Conservation (phyloP, 495 filamentous ascomycete species). For the Durotheca rogersii region DNA sequence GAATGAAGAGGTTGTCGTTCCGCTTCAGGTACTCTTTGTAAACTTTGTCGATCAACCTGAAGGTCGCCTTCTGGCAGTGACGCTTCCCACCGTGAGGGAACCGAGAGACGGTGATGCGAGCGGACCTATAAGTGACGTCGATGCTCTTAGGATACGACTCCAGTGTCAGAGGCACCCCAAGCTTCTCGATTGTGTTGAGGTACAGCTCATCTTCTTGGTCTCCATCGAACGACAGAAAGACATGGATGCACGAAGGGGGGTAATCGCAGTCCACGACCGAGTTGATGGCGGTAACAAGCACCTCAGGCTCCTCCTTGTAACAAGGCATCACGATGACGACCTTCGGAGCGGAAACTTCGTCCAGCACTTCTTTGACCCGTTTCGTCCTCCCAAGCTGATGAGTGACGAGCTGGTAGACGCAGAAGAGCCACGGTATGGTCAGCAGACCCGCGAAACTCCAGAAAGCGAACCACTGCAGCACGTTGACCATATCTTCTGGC, state of each 20-base stretch:
- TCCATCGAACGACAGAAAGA: slow-evolving; percentile 96
- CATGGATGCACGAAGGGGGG: slow-evolving; percentile 87
- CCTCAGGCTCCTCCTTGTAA: slow-evolving; percentile 86
- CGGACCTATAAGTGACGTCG: slow-evolving; percentile 79
- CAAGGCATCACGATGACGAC: slow-evolving; percentile 97
- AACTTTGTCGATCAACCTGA: slow-evolving; percentile 90
- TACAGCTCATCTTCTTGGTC: slow-evolving; percentile 86
- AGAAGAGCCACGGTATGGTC: slow-evolving; percentile 88
- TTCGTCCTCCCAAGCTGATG: slow-evolving; percentile 78
- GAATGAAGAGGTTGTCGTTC: slow-evolving; percentile 90
- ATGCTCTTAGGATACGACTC: slow-evolving; percentile 85
- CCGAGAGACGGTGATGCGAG: slow-evolving; percentile 85
- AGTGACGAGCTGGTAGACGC: slow-evolving; percentile 85
- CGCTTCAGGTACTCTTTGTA: slow-evolving; percentile 85
- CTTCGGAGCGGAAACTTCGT: slow-evolving; percentile 86
- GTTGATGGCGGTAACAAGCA: slow-evolving; percentile 86
- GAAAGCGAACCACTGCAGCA: slow-evolving; percentile 95
- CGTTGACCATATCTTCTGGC: slow-evolving; percentile 61
- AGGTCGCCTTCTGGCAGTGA: slow-evolving; percentile 90
- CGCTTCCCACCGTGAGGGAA: slow-evolving; percentile 94
- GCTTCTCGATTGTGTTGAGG: slow-evolving; percentile 80
- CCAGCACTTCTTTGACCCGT: slow-evolving; percentile 78
- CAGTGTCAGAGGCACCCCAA: slow-evolving; percentile 78
- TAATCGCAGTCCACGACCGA: slow-evolving; percentile 96
- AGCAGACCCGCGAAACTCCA: slow-evolving; percentile 88